A percentile compares a stretch with the other conserved stretches of the same genome.
Evolutionary conservation across 2,329 filamentous ascomycete species (phyloP).

Genomic region (Xylaria sp.): DNA sequence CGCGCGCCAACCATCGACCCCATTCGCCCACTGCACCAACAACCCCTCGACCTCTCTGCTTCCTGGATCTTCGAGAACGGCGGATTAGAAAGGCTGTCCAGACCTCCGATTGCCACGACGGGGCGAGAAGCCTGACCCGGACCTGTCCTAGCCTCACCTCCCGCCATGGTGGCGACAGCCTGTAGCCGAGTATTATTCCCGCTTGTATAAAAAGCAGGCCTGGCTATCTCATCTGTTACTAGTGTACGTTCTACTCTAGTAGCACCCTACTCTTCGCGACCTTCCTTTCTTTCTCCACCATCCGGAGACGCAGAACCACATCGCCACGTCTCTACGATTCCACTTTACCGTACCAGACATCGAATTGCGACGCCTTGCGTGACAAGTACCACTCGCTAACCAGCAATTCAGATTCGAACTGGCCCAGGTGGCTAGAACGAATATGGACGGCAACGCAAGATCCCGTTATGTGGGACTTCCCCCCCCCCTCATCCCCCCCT

Average conservation of each 20-base stretch:
- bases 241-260: background rate
- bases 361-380: background rate
- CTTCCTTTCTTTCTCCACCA: background rate
- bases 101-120: background rate
- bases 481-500: conserved; percentile 1
- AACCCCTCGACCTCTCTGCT: background rate
- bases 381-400: no score
- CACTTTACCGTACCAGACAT: background rate
- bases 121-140: background rate
- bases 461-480: conserved; percentile 14
- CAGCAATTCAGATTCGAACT: background rate
- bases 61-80: background rate
- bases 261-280: background rate
- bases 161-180: conserved; percentile 9
- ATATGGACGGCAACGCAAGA: conserved; percentile 24
- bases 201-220: background rate
- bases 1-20: background rate
- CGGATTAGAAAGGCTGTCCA: background rate
- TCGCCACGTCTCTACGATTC: background rate
- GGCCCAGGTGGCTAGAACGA: background rate
- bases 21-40: background rate
- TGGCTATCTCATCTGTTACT: background rate
- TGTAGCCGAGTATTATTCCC: background rate
- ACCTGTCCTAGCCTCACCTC: background rate
- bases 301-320: background rate